Evolutionary conservation across 306 rosid genomes (phyloP), one percentile per base, ranked within the genome.

Genomic region (Cucurbita pepo): DNA sequence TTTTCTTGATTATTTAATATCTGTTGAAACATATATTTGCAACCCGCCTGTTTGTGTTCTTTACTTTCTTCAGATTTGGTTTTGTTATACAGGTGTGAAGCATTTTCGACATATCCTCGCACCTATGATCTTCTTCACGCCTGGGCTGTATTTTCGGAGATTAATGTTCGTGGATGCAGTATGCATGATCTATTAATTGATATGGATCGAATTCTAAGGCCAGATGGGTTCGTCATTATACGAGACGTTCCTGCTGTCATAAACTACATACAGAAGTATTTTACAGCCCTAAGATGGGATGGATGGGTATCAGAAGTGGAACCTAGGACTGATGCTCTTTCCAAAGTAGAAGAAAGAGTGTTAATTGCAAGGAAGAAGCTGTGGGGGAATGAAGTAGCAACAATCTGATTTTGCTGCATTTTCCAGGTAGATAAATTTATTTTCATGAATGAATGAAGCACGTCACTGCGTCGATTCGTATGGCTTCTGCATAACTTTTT

Each of bases 31-130:
- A 38, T 62, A 62, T 62, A 62, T 62, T 66, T 48, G 57, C 73
- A 48, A 48, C 56, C 21, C 1, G 15, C 15, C 73, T 22, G 57
- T 22, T 22, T 47, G 18, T 48, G 45, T 25, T 69, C 56, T 25
- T 48, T 50, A 18, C 54, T 30, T 22, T 22, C 30, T 25, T 8
- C 34, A 22, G 48, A 54, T 62, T 56, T 52, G 34, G 22, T 41
- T 79, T 11, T 12, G 30, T 30, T 72, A 72, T 19, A 15, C 69
- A 84, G 91, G 91, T 86, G 90, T 78, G 91, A 86, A 82, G 82
- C 91, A 70, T 86, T 86, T 80, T 86, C 91, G 8, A 84, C 88
- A 3, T 86, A 86, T 56, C 91, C 91, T 38, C 91, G 91, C 56
- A 84, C 91, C 38, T 86, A 82, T 30, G 88, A 86, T 79, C 85